These are phyloP conservation scores for Tephrocybe sp. DNA, from an alignment of 768 basidiomycete genomes.

Conservation along the genomic window DNA sequence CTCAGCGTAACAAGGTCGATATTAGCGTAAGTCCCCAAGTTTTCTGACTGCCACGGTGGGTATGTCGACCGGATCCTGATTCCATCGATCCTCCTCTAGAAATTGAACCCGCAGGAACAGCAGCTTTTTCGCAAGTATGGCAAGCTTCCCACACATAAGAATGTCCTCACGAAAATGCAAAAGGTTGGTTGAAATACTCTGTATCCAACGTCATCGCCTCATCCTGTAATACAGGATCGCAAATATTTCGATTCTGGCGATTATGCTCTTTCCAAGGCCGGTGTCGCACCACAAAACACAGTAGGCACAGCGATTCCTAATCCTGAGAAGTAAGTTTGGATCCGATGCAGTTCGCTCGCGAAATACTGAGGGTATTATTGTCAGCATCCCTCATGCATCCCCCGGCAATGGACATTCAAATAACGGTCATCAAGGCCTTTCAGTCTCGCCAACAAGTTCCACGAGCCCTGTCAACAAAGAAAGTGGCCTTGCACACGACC, in stretches of 20 bases:
- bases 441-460: conserved; percentile 73
- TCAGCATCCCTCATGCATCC: conserved; percentile 89
- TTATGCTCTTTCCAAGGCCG: conserved; percentile 95
- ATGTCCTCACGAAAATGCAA: conserved; percentile 90
- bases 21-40: conserved; percentile 65
- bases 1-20: conserved; percentile 89
- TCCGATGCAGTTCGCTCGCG: conserved; percentile 4
- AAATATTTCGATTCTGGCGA: conserved; percentile 99
- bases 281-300: conserved; percentile 79
- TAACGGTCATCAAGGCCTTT: conserved; percentile 55
- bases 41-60: not conserved
- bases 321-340: conserved; percentile 79
- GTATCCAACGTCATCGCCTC: conserved; percentile 13
- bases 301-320: conserved; percentile 98
- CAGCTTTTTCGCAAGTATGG: conserved; percentile 94
- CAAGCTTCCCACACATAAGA: conserved; percentile 92
- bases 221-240: conserved; percentile 65
- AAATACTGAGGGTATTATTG: conserved; percentile 13
- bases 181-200: conserved; percentile 54
- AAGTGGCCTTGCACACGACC: conserved; percentile 44
- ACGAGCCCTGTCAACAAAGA: conserved; percentile 67
- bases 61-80: conserved; percentile 16
- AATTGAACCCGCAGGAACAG: conserved; percentile 85
- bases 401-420: conserved; percentile 44
- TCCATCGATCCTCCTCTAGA: conserved; percentile 43